Base-by-base conservation (phyloP, 176 grass and related monocot genomes). In the Coix lacrymajobi region DNA sequence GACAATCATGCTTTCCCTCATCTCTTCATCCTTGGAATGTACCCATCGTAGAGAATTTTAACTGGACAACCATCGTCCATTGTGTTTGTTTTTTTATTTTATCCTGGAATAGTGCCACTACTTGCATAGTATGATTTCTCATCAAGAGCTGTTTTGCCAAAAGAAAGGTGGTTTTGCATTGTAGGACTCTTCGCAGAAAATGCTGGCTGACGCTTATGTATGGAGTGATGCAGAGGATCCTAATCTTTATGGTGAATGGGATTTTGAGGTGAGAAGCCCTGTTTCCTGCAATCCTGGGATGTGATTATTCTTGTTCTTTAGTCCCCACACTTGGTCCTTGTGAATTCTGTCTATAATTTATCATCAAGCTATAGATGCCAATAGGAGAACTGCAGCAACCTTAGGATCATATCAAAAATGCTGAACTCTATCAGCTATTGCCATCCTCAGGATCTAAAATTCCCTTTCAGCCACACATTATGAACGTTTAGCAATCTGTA, bases 191-290 rank as follows among this genome's bases (percentile, higher is more conserved):
- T 74, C 89, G 3, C 83, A 92, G 77, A 93, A 75, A 71, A 86
- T 96, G 75, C 13, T 92, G 65, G 96, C 85, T 75, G 85, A 96
- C 52, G 57, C 93, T 61, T 99, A 98, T 68, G 70, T 99, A 38
- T 99, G 96, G 96, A 73, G 30, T 76, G 79, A 92, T 84, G 60
- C 89, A 77, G 61, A 93, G 33, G 96, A 96, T 61, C 85, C 93
- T 22, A 71, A 99, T 81, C 90, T 96, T 44, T 92, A 92, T 62
- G 93, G 87, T n/a, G 85, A 96, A 45, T 99, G 96, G 96, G 85
- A 96, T 84, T 99, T 99, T 40, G 96, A 99, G 96, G 96, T 99
- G 46, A 90, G 62, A 6, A n/a, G 80, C 4, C 63, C 44, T 77
- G 26, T 69, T 65, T 43, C 76, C 4, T 46, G 44, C 13, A 60